Evolutionary conservation across 1,139 yeast genomes (phyloP), one percentile per base, ranked within the genome.

Genomic region (Kurtzmaniella quercitrusa): DNA sequence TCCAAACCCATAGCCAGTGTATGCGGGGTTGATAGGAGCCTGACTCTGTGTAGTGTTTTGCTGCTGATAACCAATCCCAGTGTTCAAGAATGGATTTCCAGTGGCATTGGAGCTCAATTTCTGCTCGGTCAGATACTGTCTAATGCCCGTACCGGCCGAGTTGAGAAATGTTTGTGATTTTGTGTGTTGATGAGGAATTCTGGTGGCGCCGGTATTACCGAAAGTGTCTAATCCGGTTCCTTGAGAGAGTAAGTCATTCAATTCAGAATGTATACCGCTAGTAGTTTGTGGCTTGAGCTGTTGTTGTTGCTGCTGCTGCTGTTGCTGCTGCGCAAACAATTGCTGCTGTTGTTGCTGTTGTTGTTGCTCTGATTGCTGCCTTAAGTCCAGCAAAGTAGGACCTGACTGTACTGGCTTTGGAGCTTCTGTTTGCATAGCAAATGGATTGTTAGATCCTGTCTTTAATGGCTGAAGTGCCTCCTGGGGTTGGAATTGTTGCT

Each of bases 181-280:
- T 1, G 98, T 91, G 61, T 87, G 95, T 58, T 93, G 98, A 42
- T 95, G 95, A 11, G 98, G 96, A 46, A 93, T 78, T 66, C 97
- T 82, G 22, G 83, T 66, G 14, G 84, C 86, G 42, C 98, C 98
- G 5, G 88, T 84, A 62, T 93, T 93, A 63, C 98, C 98, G 63
- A 88, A 93, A 0, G 98, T 91, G 63, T 93, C 98, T 45, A 89
- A 71, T 19, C 97, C 98, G 1, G 96, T 87, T 33, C 96, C 97
- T 43, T 83, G 80, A 11, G 95, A 86, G 51, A 91, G 74, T 45
- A 91, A 70, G 46, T 78, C 76, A 63, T 91, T 89, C 56, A 91
- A 76, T 51, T 87, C 93, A 16, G 66, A 52, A 46, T 68, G 89
- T 34, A 19, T 18, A 74, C 59, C 84, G 4, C 71, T 66, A 41